phyloP scores from a whole-genome alignment of 331 rosid species.

The Telfairia occidentalis region DNA sequence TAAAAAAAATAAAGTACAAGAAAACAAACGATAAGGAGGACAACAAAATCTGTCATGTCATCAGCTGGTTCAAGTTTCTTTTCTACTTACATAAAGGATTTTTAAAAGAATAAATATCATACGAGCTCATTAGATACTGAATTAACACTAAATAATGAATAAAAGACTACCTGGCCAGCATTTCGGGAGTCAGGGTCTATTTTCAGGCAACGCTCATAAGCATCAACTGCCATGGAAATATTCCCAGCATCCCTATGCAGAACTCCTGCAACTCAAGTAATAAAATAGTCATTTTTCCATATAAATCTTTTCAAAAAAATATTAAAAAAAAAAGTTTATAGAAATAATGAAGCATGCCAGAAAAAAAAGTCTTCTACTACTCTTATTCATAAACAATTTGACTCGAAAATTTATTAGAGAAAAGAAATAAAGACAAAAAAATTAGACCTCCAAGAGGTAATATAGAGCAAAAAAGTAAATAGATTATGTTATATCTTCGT shows the following conservation, averaged over 20 bases:
- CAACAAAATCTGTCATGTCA: background rate
- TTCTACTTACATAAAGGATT: background rate
- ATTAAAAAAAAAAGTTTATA: no score
- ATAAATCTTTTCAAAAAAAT: background rate
- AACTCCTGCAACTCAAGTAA: constrained; percentile 48
- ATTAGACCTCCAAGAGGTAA: background rate
- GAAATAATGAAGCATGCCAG: background rate
- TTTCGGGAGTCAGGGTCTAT: constrained; percentile 97
- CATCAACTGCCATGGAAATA: constrained; percentile 67
- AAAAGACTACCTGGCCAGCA: constrained; percentile 78
- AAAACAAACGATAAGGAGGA: background rate
- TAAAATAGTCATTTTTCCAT: constrained; percentile 8
- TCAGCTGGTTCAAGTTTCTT: background rate
- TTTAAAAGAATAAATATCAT: background rate
- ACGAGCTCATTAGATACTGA: background rate
- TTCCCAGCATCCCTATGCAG: constrained; percentile 94
- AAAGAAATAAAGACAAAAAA: background rate
- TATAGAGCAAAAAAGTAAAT: background rate
- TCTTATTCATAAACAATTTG: background rate
- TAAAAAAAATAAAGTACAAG: background rate
- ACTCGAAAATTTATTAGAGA: background rate
- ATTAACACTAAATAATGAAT: background rate
- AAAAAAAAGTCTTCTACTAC: background rate
- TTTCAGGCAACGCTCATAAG: constrained; percentile 89
- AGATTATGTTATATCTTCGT: background rate